Evolutionary conservation across 2,329 filamentous ascomycete genomes (phyloP).

Genomic region (Colletotrichum incanum): DNA sequence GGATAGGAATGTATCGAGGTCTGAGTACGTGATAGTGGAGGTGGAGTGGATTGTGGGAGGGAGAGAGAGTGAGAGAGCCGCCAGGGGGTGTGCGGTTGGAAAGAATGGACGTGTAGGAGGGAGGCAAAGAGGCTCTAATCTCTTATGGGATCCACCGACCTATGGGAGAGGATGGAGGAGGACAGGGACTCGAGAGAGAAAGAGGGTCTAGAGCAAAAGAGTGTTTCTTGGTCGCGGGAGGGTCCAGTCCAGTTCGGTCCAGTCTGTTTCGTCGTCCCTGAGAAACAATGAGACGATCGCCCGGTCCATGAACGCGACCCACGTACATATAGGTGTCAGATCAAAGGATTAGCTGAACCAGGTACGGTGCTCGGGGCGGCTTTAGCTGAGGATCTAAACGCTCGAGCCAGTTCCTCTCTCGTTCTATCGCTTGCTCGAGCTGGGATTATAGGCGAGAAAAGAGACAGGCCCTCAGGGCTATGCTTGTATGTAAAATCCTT

Average conservation of each 20-base stretch:
- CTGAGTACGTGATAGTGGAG: constrained; percentile 41
- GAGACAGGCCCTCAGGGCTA: constrained; percentile 10
- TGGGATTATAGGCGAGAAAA: constrained; percentile 16
- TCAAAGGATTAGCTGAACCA: constrained; percentile 33
- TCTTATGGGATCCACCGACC: constrained; percentile 33
- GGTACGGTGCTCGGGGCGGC: constrained; percentile 33
- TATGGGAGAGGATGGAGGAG: background rate
- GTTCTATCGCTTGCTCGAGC: background rate
- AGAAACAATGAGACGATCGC: constrained; percentile 44
- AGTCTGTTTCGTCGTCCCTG: constrained; percentile 45
- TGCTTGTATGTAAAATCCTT: constrained; percentile 5
- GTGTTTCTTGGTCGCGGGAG: constrained; percentile 32
- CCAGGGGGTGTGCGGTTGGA: constrained; percentile 31
- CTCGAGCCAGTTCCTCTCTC: constrained; percentile 31
- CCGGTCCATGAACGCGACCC: constrained; percentile 42
- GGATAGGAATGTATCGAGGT: constrained; percentile 54
- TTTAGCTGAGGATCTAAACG: constrained; percentile 30
- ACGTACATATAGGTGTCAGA: constrained; percentile 40
- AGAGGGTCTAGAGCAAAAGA: constrained; percentile 14
- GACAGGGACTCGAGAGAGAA: constrained; percentile 3
- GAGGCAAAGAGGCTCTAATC: constrained; percentile 42
- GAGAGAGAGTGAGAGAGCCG: constrained; percentile 17
- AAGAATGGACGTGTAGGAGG: constrained; percentile 36
- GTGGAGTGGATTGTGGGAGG: constrained; percentile 37
- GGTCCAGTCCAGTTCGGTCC: constrained; percentile 38